These are phyloP conservation scores for Rhizopogon hawkerae DNA, from an alignment of 1,284 basidiomycete genomes.

Conservation along the genomic window DNA sequence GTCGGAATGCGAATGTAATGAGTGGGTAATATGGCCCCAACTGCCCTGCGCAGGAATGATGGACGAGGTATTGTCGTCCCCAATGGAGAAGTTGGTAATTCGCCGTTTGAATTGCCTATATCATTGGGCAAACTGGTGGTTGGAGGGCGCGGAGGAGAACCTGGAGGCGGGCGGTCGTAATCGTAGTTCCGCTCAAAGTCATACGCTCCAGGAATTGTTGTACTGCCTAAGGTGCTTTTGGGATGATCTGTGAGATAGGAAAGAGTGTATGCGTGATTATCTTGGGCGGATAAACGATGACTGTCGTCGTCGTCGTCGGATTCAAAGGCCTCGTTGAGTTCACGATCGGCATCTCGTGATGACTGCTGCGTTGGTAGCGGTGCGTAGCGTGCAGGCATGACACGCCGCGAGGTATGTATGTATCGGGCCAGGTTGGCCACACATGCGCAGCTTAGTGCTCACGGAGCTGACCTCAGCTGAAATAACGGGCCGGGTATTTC, in stretches of 20 bases:
- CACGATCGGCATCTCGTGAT: slow-evolving; percentile 42
- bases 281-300: slow-evolving; percentile 31
- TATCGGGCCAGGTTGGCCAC: background rate
- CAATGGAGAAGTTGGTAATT: slow-evolving; percentile 50
- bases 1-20: slow-evolving; percentile 60
- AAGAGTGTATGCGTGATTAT: slow-evolving; percentile 9
- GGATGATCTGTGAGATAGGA: slow-evolving; percentile 3
- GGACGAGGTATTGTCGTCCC: slow-evolving; percentile 31
- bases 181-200: slow-evolving; percentile 81
- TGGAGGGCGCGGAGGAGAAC: slow-evolving; percentile 66
- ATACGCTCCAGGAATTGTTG: slow-evolving; percentile 40
- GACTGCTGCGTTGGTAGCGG: slow-evolving; percentile 43
- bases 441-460: too few relatives aligned
- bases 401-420: background rate
- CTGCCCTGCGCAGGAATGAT: slow-evolving; percentile 51
- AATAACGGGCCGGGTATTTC: too few relatives aligned
- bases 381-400: slow-evolving; percentile 43
- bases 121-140: slow-evolving; percentile 57
- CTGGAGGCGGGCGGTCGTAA: slow-evolving; percentile 66
- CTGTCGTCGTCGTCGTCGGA: slow-evolving; percentile 45
- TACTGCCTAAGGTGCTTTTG: slow-evolving; percentile 8
- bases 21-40: slow-evolving; percentile 67
- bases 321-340: slow-evolving; percentile 62
- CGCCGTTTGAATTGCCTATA: slow-evolving; percentile 75
- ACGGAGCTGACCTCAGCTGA: background rate